Percentiles rank a stretch among this genome's conserved stretches.
Evolutionary conservation across 257 asterid species (phyloP).

Genomic region (Solanum corneliomulleri): DNA sequence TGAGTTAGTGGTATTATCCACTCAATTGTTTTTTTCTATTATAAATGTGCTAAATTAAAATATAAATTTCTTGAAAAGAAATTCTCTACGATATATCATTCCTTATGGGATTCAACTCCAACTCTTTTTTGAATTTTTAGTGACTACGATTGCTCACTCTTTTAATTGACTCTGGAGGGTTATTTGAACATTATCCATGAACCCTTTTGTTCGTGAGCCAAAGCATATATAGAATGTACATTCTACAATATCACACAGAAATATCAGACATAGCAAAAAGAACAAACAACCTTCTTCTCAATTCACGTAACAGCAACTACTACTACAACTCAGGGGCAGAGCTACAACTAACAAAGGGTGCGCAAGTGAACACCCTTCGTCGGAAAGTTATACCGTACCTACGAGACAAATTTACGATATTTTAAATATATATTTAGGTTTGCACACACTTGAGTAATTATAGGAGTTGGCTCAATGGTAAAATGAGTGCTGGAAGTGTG

Average conservation of each 20-base stretch:
- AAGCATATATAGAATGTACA: neutral
- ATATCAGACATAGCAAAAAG: neutral
- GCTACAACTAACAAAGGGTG: too few species aligned
- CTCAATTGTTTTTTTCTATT: too few species aligned
- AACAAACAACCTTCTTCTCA: neutral
- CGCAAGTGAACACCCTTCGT: too few species aligned
- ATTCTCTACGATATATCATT: neutral
- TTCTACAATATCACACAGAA: neutral
- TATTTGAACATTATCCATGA: neutral
- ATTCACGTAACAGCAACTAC: neutral
- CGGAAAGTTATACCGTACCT: too few species aligned
- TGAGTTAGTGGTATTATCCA: too few species aligned
- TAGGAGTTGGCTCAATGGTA: too few species aligned
- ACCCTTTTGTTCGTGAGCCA: neutral
- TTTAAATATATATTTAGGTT: too few species aligned
- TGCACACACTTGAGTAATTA: too few species aligned
- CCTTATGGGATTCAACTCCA: neutral
- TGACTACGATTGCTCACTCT: neutral
- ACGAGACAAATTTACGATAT: too few species aligned
- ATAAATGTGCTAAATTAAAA: neutral
- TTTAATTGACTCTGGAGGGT: neutral
- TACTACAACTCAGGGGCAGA: neutral
- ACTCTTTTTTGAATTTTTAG: neutral
- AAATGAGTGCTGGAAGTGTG: too few species aligned
- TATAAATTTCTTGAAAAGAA: neutral